These are phyloP conservation scores for Euphorbia corollata DNA, from an alignment of 441 rosid genomes.

Conservation along the genomic window DNA sequence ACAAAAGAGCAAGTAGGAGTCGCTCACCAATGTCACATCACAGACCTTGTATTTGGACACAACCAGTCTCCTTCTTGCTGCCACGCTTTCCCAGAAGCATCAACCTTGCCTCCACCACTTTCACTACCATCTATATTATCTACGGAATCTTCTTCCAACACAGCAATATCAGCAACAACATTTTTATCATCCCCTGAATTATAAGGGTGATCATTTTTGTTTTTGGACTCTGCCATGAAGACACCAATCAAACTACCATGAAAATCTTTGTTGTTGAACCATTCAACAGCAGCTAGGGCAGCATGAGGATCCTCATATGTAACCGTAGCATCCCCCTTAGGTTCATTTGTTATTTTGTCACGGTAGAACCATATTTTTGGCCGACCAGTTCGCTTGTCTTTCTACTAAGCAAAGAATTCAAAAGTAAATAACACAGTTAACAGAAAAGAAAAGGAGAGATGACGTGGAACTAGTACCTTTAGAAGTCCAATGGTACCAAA, in stretches of 20 bases:
- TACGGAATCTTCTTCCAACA: slow-evolving; percentile 35
- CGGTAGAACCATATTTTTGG: slow-evolving; percentile 92
- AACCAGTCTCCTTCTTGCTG: slow-evolving; percentile 96
- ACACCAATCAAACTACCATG: slow-evolving; percentile 80
- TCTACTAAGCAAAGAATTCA: slow-evolving; percentile 27
- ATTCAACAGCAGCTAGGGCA: slow-evolving; percentile 87
- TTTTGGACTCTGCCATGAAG: slow-evolving; percentile 70
- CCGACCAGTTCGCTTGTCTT: slow-evolving; percentile 81
- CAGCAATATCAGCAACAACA: slow-evolving; percentile 36
- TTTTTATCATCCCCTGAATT: slow-evolving; percentile 27
- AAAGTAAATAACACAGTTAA: background rate
- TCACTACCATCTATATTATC: slow-evolving; percentile 46
- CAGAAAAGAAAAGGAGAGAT: background rate
- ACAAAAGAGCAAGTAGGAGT: slow-evolving; percentile 71
- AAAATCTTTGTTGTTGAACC: slow-evolving; percentile 93
- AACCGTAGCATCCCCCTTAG: slow-evolving; percentile 93
- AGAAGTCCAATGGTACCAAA: slow-evolving; percentile 91
- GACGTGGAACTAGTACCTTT: slow-evolving; percentile 50
- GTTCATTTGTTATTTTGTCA: slow-evolving; percentile 82
- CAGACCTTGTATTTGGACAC: slow-evolving; percentile 99
- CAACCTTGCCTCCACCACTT: slow-evolving; percentile 68
- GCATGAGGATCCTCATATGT: slow-evolving; percentile 98
- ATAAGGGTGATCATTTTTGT: slow-evolving; percentile 33
- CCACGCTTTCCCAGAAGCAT: slow-evolving; percentile 74
- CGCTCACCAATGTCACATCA: slow-evolving; percentile 98